Evolutionary conservation across 306 rosid genomes (phyloP), one percentile per base, ranked within the genome.

Genomic region (Casuarina cunninghamiana): DNA sequence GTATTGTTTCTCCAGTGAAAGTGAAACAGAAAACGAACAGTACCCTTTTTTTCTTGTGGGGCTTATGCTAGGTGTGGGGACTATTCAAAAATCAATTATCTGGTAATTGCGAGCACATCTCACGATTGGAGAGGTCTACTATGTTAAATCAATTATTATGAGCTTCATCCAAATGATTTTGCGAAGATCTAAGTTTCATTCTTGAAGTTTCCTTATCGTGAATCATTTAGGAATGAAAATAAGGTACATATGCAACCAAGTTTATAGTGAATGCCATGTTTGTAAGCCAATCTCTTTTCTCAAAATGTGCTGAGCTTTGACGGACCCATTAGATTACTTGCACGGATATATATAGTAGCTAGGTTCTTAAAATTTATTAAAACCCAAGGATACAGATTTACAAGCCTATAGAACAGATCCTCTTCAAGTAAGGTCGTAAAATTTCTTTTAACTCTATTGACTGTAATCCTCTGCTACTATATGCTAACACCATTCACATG

Each of bases 401-500:
- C 32, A 26, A 26, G 32, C 32, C 32, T 26, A 26, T 26, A 26
- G 32, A 26, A 26, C 32, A 26, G 32, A 26, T 26, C 32, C 32
- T 26, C 1, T 26, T 26, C 32, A 26, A 26, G 32, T 26, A 26
- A 26, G 32, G 32, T 26, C 32, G 5, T 37, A 37, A 5, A 13
- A 12, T 26, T 57, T 62, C 9, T n/a, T 42, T 35, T 8, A 42
- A 39, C 19, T 54, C 42, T 53, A 12, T 68, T 16, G 5, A 17
- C 43, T 16, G 26, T 26, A 50, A 42, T 65, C 73, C 44, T 72
- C 21, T 67, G 61, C 21, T 49, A 66, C 9, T 68, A 68, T 50
- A 66, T 10, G 26, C 37, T 39, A 13, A 50, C 65, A 66, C 39
- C n/a, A 37, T 26, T 75, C 26, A 71, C 81, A 73, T 67, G 84